Base-by-base conservation (phyloP, 768 basidiomycete genomes). In the Royoungia palumana region DNA sequence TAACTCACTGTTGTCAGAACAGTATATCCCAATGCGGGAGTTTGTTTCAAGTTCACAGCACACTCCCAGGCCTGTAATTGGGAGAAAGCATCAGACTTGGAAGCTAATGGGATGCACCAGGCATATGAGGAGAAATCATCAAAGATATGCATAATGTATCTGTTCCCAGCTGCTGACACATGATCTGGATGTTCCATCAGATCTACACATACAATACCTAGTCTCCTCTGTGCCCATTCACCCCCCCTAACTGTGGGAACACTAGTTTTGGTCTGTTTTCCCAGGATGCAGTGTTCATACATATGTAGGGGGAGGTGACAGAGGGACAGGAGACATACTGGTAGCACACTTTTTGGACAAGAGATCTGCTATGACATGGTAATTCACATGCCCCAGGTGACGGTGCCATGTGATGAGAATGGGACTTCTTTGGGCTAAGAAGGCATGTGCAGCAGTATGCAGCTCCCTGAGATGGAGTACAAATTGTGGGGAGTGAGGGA, bases 241-340 rank as follows among this genome's bases (percentile, higher is more conserved):
- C 63, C 69, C 42, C 61, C 54, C 6, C 60, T 36, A 22, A 46
- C 44, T 45, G 65, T 66, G 0, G 71, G 70, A 13, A 73, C 64
- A 11, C 64, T 55, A 2, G 53, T 54, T 12, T 52, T 52, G 0
- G 59, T 65, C 70, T 75, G 71, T 54, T 75, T 74, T 6, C 72
- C 71, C 35, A 66, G 60, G 30, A 72, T 59, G 44, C 73, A 74
- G 22, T 55, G 51, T 35, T 65, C 60, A 61, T 70, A 72, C 48
- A n/a, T n/a, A n/a, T n/a, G 59, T 63, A 2, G 59, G 50, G 2
- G 65, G 63, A 32, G 28, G 25, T 6, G 37, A 38, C 24, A 41
- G 42, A 6, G 39, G 35, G 16, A 17, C n/a, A 25, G 40, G 6
- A 7, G 44, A 45, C 53, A 54, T 54, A 54, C 53, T 49, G 11